Evolutionary conservation across 495 filamentous ascomycete species (phyloP).

Genomic region (Collariella sp.): DNA sequence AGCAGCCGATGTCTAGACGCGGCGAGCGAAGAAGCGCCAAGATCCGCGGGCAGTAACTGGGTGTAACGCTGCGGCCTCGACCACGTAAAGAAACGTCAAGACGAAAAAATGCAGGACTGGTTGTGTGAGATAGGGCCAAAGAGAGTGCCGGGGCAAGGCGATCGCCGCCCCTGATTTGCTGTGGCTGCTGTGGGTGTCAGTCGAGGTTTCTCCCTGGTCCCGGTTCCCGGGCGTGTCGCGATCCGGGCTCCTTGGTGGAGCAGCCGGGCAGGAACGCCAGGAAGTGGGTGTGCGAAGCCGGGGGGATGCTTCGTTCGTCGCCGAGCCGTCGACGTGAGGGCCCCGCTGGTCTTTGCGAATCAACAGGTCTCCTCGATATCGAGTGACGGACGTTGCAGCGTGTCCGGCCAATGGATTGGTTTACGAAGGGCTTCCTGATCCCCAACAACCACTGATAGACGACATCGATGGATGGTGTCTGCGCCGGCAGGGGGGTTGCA

Average conservation of each 20-base stretch:
- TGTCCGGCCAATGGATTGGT: not conserved
- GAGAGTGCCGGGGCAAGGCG: not conserved
- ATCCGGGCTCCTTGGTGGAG: conserved; percentile 1
- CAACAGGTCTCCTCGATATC: not conserved
- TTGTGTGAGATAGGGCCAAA: not conserved
- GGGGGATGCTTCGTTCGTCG: not conserved
- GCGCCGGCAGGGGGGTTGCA: not conserved
- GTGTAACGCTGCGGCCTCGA: not conserved
- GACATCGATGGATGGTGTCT: not conserved
- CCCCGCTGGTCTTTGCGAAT: not conserved
- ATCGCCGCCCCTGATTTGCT: conserved; percentile 13
- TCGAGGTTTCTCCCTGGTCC: not conserved
- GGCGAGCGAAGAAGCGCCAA: not conserved
- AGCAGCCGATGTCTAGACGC: not conserved
- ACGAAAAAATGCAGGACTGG: not conserved
- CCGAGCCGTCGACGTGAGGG: not conserved
- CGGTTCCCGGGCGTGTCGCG: not conserved
- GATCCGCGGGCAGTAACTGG: not conserved
- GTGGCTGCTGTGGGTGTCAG: not conserved
- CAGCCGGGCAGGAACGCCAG: not conserved
- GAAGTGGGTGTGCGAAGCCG: not conserved
- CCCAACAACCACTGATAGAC: no score
- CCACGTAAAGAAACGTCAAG: not conserved
- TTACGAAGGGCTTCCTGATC: not conserved
- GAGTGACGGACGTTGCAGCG: not conserved